Conservation (phyloP, 768 basidiomycete species). For the Suillus discolor region DNA sequence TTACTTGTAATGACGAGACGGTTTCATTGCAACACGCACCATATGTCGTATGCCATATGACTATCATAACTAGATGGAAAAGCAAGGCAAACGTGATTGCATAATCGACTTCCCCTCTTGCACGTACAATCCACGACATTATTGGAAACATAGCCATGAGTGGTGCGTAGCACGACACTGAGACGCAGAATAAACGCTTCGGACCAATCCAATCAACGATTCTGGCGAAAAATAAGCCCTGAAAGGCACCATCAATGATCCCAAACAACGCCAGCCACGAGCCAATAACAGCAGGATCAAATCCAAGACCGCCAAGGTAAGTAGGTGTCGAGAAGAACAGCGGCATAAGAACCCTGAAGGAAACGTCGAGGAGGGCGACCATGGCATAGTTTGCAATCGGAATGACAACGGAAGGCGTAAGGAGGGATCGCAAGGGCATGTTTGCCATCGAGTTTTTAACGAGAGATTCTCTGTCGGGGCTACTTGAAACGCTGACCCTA, state of each 20-base stretch:
- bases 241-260: slow-evolving; percentile 40
- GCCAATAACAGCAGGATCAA: slow-evolving; percentile 45
- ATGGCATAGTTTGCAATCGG: slow-evolving; percentile 44
- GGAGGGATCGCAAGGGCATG: slow-evolving; percentile 29
- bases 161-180: slow-evolving; percentile 41
- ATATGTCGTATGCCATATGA: background rate
- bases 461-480: background rate
- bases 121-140: slow-evolving; percentile 41
- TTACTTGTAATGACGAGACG: background rate
- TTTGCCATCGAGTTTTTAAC: slow-evolving; percentile 24
- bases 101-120: slow-evolving; percentile 21
- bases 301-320: slow-evolving; percentile 43
- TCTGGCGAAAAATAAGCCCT: slow-evolving; percentile 42
- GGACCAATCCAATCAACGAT: slow-evolving; percentile 45
- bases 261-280: slow-evolving; percentile 39
- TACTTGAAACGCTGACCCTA: background rate
- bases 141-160: slow-evolving; percentile 47
- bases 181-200: slow-evolving; percentile 41
- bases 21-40: background rate
- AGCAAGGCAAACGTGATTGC: background rate
- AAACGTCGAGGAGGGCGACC: slow-evolving; percentile 46
- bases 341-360: slow-evolving; percentile 41
- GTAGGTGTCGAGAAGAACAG: slow-evolving; percentile 49
- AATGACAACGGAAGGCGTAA: slow-evolving; percentile 39
- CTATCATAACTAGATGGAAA: background rate